Conservation (phyloP, 225 moss, liverwort and hornwort genomes). For the Pleurozium schreberi region DNA sequence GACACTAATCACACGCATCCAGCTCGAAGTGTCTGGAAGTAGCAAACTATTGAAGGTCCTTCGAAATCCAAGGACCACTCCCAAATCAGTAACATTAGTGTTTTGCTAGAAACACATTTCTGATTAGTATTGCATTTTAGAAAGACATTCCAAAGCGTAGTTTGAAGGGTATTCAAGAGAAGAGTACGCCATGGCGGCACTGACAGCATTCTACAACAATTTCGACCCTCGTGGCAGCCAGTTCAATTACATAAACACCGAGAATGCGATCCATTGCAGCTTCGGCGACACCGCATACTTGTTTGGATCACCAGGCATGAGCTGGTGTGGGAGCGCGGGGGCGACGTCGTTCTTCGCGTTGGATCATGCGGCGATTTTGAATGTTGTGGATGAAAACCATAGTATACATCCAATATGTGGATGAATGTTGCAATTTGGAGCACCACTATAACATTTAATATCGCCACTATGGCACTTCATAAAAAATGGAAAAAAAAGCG, state of each 20-base stretch:
- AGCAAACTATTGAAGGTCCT: background rate
- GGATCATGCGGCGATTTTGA: conserved; percentile 1
- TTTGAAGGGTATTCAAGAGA: background rate
- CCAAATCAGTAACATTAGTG: conserved; percentile 19
- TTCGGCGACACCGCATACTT: conserved; percentile 11
- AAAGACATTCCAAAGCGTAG: background rate
- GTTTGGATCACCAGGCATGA: conserved; percentile 21
- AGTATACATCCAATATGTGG: too few relatives aligned
- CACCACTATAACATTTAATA: too few relatives aligned
- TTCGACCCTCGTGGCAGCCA: background rate
- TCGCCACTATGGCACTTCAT: too few relatives aligned
- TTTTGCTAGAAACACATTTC: background rate
- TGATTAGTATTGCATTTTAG: background rate
- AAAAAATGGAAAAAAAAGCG: too few relatives aligned
- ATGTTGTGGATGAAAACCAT: too few relatives aligned
- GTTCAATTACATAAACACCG: background rate
- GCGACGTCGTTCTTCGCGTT: background rate
- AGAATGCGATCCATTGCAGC: conserved; percentile 13
- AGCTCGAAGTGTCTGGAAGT: background rate
- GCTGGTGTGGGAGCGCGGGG: conserved; percentile 5
- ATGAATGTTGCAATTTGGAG: too few relatives aligned
- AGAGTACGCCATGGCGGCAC: background rate
- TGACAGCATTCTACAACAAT: conserved; percentile 6
- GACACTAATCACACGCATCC: conserved; percentile 1
- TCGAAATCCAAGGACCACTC: background rate